Evolutionary conservation across 192 early-diverging fungal species (phyloP), one percentile per base, ranked within the genome.

Genomic region (Umbelopsis sp.): DNA sequence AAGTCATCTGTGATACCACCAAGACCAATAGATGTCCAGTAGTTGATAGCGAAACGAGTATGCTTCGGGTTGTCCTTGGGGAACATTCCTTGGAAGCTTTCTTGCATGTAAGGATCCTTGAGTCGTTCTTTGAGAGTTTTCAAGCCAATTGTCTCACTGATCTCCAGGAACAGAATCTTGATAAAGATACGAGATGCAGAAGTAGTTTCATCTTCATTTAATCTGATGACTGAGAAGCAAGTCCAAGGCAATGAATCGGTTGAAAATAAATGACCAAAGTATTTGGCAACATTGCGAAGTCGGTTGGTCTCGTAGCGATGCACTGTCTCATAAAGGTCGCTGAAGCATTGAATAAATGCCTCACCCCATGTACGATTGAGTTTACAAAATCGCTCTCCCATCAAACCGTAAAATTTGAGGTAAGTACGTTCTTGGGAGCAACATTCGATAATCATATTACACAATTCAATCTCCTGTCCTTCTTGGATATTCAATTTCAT

Each of bases 401-500:
- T 90, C 7, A 98, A 80, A 6, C 97, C 97, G 73, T 92, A 98
- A 69, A 96, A 96, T 66, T 86, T 93, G 69, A 95, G 90, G 78
- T 96, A 98, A 7, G 96, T 98, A 13, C 94, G 86, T 75, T 98
- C 96, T 76, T 98, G 95, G 6, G 91, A 89, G 76, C 96, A 98
- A 86, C 95, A 96, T 75, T 98, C 97, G 58, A 98, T 93, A 51
- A 98, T 87, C 97, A 98, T 98, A 73, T 96, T 95, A 76, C 89
- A 90, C 37, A 98, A 80, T 79, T 98, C 97, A 45, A 93, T 85
- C 85, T 97, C 92, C 72, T 96, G 91, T 48, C 92, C 95, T 50
- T 87, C 86, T 53, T 88, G 88, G 46, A 97, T 87, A 50, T 91
- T 81, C 44, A 98, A 83, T 73, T 93, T 89, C 83, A 98, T 86